Evolutionary conservation across 768 basidiomycete species (phyloP), one percentile per base, ranked within the genome.

Genomic region (Gautieria morchelliformis): DNA sequence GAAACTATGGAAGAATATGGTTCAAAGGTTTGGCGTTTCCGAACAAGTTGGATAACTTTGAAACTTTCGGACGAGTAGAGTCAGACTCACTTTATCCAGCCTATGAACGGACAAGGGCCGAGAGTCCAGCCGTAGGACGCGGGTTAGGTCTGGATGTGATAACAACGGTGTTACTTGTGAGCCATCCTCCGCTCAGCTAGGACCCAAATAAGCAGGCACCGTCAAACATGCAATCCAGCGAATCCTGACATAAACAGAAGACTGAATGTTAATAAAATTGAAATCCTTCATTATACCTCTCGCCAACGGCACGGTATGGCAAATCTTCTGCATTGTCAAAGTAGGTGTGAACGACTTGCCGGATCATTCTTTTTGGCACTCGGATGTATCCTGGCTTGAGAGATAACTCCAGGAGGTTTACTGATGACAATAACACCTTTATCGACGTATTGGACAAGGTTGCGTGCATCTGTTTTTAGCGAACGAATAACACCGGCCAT

Each of bases 51-150:
- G n/a, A n/a, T n/a, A n/a, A n/a, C n/a, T n/a, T n/a, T n/a, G n/a
- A n/a, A n/a, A n/a, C n/a, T n/a, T n/a, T n/a, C n/a, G n/a, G n/a
- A n/a, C n/a, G n/a, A n/a, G n/a, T 11, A 54, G 42, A 15, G 8
- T 45, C 20, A 39, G 3, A 40, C 51, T 52, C 37, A 81, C 85
- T 72, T 83, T 84, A 70, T 87, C 85, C 5, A 87, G 74, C 14
- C 85, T 77, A 64, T 87, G 85, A 20, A 86, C 77, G 6, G 78
- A 70, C 53, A 71, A 71, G 7, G 78, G 82, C n/a, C 67, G 58
- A 24, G 56, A 61, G 15, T 64, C 62, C 49, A 78, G 63, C 14
- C 64, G 61, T 50, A 78, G 67, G 50, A 64, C 62, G 22, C 62
- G 48, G 37, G 66, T 63, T 39, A 69, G 59, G 48, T 74, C 66